phyloP scores from a whole-genome alignment of 805 yeast species.

The Pichia eremophila region DNA sequence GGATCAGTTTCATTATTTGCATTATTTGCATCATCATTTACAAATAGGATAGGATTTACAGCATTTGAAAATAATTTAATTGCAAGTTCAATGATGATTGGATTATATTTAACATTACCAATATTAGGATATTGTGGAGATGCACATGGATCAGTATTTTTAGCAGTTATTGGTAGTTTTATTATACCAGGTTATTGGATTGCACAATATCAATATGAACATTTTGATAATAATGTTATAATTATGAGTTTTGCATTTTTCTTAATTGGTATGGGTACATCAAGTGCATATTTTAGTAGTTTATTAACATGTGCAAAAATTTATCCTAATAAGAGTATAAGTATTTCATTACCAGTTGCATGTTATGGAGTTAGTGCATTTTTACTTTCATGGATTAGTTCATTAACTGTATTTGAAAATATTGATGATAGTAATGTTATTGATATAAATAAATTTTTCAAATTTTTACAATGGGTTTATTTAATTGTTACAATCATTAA shows the following conservation, averaged over 20 bases:
- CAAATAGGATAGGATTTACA: conserved; percentile 44
- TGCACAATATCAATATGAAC: conserved; percentile 31
- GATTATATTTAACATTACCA: conserved; percentile 81
- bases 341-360: conserved; percentile 83
- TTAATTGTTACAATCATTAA: conserved; percentile 47
- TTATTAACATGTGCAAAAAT: conserved; percentile 76
- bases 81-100: conserved; percentile 65
- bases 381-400: conserved; percentile 54
- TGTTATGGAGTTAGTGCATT: conserved; percentile 79
- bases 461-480: conserved; percentile 43
- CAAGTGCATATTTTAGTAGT: conserved; percentile 62
- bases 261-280: conserved; percentile 62
- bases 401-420: conserved; percentile 30
- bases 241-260: conserved; percentile 42
- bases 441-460: conserved; percentile 44
- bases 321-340: conserved; percentile 72
- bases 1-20: conserved; percentile 83
- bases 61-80: conserved; percentile 62
- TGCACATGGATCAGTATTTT: conserved; percentile 69
- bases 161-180: conserved; percentile 51
- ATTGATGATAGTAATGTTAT: conserved; percentile 21
- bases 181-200: conserved; percentile 62
- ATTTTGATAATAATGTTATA: conserved; percentile 21
- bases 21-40: conserved; percentile 64
- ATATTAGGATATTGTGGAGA: conserved; percentile 75